These are phyloP conservation scores for Wickerhamiella vanderwaltii DNA, from an alignment of 805 yeast species.

Conservation along the genomic window DNA sequence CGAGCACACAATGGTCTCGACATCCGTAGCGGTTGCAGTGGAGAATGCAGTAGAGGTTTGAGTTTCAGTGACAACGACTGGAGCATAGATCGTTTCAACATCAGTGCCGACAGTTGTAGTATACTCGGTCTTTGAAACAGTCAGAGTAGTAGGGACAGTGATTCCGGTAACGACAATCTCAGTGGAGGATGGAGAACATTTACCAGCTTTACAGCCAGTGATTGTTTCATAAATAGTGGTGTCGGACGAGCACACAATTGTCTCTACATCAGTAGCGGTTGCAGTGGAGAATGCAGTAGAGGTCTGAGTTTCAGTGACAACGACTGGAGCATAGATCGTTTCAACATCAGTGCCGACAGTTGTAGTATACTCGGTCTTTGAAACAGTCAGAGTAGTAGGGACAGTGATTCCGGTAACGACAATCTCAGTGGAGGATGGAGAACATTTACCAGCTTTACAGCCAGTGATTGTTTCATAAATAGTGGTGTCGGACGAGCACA, in stretches of 20 bases:
- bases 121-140: slow-evolving; percentile 3
- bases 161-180: slow-evolving; percentile 5
- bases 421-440: slow-evolving; percentile 5
- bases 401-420: slow-evolving; percentile 8
- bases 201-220: slow-evolving; percentile 3
- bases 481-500: slow-evolving; percentile 4
- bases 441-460: slow-evolving; percentile 2
- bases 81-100: slow-evolving; percentile 7
- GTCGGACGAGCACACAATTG: slow-evolving; percentile 6
- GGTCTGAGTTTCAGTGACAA: slow-evolving; percentile 10
- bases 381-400: slow-evolving; percentile 7
- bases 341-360: slow-evolving; percentile 8
- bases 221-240: slow-evolving; percentile 9
- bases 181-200: slow-evolving; percentile 9
- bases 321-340: slow-evolving; percentile 9
- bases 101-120: not conserved
- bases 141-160: slow-evolving; percentile 9
- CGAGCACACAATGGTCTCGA: slow-evolving; percentile 8
- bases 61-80: slow-evolving; percentile 9
- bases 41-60: slow-evolving; percentile 4
- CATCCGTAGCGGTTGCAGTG: slow-evolving; percentile 5
- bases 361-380: slow-evolving; percentile 6
- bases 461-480: slow-evolving; percentile 9
- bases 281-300: slow-evolving; percentile 4
- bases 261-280: slow-evolving; percentile 7